A percentile compares a stretch with the other conserved stretches of the same genome.
These are phyloP conservation scores for Cinnamomum micranthum DNA, from an alignment of 164 flowering plant species.

Conservation along the genomic window DNA sequence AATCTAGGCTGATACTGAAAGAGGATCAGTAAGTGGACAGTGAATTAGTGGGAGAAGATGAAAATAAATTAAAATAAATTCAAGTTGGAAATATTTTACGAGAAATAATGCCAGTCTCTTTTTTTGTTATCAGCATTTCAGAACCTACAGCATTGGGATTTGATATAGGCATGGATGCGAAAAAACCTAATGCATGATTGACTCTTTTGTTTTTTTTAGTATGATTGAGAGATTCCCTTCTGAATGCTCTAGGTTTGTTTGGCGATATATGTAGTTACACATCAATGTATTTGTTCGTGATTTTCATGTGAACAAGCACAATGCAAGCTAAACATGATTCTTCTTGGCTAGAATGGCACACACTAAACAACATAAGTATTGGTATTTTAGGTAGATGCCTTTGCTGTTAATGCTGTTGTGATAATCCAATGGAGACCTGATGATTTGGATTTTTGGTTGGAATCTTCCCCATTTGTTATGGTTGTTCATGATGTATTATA, in stretches of 20 bases:
- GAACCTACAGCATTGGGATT: background rate
- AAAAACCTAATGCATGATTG: background rate
- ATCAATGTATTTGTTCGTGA: too few relatives aligned
- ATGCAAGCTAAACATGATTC: too few relatives aligned
- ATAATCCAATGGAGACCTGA: background rate
- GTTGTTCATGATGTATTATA: background rate
- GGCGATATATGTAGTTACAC: too few relatives aligned
- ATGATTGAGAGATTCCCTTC: too few relatives aligned
- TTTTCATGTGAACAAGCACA: too few relatives aligned
- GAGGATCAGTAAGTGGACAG: background rate
- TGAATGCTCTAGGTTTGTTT: too few relatives aligned
- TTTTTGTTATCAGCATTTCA: background rate
- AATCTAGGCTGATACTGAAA: background rate
- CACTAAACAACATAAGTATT: background rate
- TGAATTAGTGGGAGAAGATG: background rate
- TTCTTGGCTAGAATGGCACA: background rate
- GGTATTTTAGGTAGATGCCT: background rate
- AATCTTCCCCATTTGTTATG: background rate
- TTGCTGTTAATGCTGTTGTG: background rate
- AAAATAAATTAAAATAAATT: too few relatives aligned
- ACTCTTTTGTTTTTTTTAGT: too few relatives aligned
- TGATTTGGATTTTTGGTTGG: background rate
- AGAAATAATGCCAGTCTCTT: too few relatives aligned
- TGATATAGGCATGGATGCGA: background rate
- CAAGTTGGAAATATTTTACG: background rate